phyloP scores from a whole-genome alignment of 805 yeast species.

The Diddensiella santjacobensis region DNA sequence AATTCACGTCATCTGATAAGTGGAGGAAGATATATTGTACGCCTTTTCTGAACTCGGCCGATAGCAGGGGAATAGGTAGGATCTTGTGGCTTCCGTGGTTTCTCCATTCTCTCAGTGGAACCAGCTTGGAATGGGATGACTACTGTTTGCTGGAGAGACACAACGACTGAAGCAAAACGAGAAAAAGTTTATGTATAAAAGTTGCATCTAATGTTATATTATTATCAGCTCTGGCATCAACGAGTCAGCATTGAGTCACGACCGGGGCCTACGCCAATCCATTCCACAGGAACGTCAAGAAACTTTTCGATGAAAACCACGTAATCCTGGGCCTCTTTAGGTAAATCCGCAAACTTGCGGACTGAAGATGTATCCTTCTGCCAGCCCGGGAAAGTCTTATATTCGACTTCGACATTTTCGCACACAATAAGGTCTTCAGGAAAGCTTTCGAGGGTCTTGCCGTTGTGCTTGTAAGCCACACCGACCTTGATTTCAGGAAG shows the following conservation, averaged over 20 bases:
- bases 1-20: conserved; percentile 12
- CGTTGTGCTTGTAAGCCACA: conserved; percentile 75
- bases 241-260: conserved; percentile 85
- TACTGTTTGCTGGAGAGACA: conserved; percentile 27
- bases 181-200: conserved; percentile 4
- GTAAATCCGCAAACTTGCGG: conserved; percentile 70
- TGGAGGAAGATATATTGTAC: conserved; percentile 27
- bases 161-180: background rate
- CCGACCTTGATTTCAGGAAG: conserved; percentile 87
- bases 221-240: conserved; percentile 1
- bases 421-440: conserved; percentile 86
- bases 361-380: conserved; percentile 72
- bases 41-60: conserved; percentile 25
- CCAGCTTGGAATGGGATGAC: conserved; percentile 24
- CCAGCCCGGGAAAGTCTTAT: conserved; percentile 95
- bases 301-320: conserved; percentile 81
- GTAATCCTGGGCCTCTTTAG: conserved; percentile 82
- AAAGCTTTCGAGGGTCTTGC: conserved; percentile 71
- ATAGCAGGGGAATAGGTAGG: conserved; percentile 27
- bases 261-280: conserved; percentile 99
- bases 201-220: conserved; percentile 5
- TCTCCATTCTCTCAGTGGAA: conserved; percentile 15
- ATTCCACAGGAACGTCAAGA: conserved; percentile 77
- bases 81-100: conserved; percentile 26
- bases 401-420: conserved; percentile 88